Percentiles rank a stretch among this genome's conserved stretches.
Conservation (phyloP, 805 yeast genomes). For the Candida quercuum region DNA sequence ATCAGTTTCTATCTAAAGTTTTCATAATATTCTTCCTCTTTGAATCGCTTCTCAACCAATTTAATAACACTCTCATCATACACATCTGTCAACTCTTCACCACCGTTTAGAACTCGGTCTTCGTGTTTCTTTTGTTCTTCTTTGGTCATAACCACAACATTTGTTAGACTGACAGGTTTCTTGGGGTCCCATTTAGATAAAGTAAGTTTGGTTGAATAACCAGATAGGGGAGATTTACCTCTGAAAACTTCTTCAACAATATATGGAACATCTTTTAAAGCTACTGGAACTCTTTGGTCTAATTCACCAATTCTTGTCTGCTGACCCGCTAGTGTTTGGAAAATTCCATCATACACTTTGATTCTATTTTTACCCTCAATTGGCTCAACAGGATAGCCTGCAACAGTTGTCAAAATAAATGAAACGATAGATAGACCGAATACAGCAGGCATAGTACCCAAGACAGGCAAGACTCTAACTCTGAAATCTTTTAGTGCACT, state of each 20-base stretch:
- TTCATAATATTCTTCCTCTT: constrained; percentile 72
- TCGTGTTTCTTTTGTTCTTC: constrained; percentile 86
- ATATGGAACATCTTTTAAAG: constrained; percentile 70
- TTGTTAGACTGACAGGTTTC: constrained; percentile 61
- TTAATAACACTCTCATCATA: constrained; percentile 56
- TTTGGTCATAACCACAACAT: constrained; percentile 81
- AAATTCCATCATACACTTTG: constrained; percentile 78
- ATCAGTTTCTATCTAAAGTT: constrained; percentile 34
- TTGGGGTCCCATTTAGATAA: constrained; percentile 81
- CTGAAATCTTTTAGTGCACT: constrained; percentile 86
- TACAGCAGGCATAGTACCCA: constrained; percentile 96
- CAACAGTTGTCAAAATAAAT: constrained; percentile 66
- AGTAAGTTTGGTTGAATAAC: constrained; percentile 73
- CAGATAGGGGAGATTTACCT: constrained; percentile 86
- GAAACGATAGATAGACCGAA: constrained; percentile 91
- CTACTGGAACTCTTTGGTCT: constrained; percentile 72
- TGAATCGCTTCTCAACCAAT: constrained; percentile 55
- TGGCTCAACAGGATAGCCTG: constrained; percentile 90
- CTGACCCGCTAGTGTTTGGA: constrained; percentile 84
- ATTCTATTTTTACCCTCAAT: constrained; percentile 85
- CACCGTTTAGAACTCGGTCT: constrained; percentile 62
- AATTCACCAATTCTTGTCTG: constrained; percentile 68
- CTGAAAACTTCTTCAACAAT: constrained; percentile 87
- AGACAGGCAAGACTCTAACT: constrained; percentile 89
- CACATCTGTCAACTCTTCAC: constrained; percentile 55